Evolutionary conservation across 768 basidiomycete genomes (phyloP), one percentile per base, ranked within the genome.

Genomic region (Mrakia frigida): DNA sequence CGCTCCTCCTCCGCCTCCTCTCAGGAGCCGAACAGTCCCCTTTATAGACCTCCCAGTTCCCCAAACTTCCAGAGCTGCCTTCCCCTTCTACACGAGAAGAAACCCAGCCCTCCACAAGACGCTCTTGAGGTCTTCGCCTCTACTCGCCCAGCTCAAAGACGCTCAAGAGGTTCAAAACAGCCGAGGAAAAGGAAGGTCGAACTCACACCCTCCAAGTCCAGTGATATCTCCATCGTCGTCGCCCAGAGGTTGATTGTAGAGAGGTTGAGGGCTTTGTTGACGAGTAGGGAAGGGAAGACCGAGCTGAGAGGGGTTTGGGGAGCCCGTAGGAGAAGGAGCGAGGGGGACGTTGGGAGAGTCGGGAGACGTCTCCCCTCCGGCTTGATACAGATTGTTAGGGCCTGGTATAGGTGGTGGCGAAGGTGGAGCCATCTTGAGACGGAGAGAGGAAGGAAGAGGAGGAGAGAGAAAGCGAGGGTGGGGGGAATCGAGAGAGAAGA

Each of bases 141-240:
- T 33, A 10, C 3, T 60, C 59, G n/a, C 33, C 59, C 59, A 60
- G n/a, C n/a, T 21, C 21, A 11, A 3, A 60, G 33, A n/a, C 9
- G 16, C n/a, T 60, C 59, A 56, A 6, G 61, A 35, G 53, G 71
- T 52, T 28, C 52, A 37, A 3, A 53, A 33, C 21, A 25, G 37
- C 52, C 25, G 28, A 43, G 50, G 31, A 52, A n/a, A 31, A 43
- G n/a, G 28, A 53, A 46, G 46, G 63, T 37, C n/a, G 14, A n/a
- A 74, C 74, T 53, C 56, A 75, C 74, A 75, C 14, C 53, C 52
- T 23, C 74, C 74, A n/a, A 75, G 74, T 28, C 74, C 74, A 18
- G 74, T 75, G 74, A 75, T 75, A 28, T 75, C 74, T 11, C 39
- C 74, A 14, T 74, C 74, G 18, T 70, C 74, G 23, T 23, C 33